Evolutionary conservation across 805 yeast species (phyloP).

Genomic region (Saturnispora dispora): DNA sequence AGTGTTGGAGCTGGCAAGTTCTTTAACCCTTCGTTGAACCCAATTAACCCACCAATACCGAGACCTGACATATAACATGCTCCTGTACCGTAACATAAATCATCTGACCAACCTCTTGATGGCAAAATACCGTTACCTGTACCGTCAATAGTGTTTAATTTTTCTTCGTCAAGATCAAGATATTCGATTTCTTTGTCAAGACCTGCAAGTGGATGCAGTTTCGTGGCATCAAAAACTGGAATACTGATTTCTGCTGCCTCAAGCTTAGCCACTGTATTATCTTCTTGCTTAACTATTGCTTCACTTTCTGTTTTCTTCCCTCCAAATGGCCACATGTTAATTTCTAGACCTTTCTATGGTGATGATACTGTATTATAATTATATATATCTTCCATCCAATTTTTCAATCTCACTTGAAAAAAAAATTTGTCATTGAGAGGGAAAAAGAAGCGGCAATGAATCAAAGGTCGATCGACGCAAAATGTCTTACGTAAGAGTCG

Average conservation of each 20-base stretch:
- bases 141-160: slow-evolving; percentile 68
- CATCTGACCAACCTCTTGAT: slow-evolving; percentile 97
- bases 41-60: slow-evolving; percentile 84
- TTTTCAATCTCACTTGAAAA: background rate
- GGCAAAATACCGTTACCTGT: slow-evolving; percentile 79
- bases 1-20: slow-evolving; percentile 53
- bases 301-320: slow-evolving; percentile 7
- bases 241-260: slow-evolving; percentile 11
- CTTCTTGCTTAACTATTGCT: background rate
- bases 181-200: slow-evolving; percentile 84
- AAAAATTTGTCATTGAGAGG: background rate
- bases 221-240: slow-evolving; percentile 51
- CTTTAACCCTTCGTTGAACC: slow-evolving; percentile 77
- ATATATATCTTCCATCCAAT: background rate
- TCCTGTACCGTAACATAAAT: slow-evolving; percentile 96
- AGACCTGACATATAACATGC: slow-evolving; percentile 81
- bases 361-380: background rate
- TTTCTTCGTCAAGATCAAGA: slow-evolving; percentile 81
- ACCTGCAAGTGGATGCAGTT: slow-evolving; percentile 88
- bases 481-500: background rate
- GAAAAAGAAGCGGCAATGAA: background rate
- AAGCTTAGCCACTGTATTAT: background rate
- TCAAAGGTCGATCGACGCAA: background rate
- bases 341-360: background rate
- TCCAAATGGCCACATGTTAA: slow-evolving; percentile 17